These are phyloP conservation scores for Apiospora rasikravindrae DNA, from an alignment of 2,329 filamentous ascomycete species.

Conservation along the genomic window DNA sequence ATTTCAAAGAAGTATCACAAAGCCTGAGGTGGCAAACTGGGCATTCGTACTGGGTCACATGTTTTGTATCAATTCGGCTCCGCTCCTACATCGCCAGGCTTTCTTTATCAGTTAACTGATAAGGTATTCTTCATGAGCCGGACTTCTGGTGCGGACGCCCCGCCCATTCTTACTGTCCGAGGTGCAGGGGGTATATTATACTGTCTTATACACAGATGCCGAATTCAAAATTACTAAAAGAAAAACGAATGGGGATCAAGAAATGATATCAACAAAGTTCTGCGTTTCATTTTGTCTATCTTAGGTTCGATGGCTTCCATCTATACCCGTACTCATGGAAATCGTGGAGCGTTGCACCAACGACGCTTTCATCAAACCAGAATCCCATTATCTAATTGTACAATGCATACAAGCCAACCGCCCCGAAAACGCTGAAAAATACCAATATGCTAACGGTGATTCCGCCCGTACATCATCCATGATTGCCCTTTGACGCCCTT, in stretches of 20 bases:
- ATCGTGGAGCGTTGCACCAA: neutral
- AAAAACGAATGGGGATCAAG: no score
- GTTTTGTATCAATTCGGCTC: neutral
- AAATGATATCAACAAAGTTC: neutral
- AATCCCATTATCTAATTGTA: slow-evolving; percentile 1
- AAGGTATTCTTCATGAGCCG: neutral
- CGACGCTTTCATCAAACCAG: neutral
- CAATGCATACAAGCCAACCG: slow-evolving; percentile 5
- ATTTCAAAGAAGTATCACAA: neutral
- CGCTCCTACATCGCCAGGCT: neutral
- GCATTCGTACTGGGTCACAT: neutral
- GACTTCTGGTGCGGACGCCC: neutral
- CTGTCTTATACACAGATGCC: neutral
- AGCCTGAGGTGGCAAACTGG: neutral
- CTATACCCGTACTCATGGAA: neutral
- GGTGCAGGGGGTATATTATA: neutral
- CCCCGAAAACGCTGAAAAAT: neutral
- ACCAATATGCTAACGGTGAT: neutral
- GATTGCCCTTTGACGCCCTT: slow-evolving; percentile 8
- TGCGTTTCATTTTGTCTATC: slow-evolving; percentile 8
- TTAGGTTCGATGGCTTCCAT: neutral
- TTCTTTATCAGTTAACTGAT: slow-evolving; percentile 15
- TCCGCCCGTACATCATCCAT: neutral
- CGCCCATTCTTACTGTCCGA: neutral
- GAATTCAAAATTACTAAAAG: neutral